These are phyloP conservation scores for Comarum palustre DNA, from an alignment of 306 rosid genomes.

Conservation along the genomic window DNA sequence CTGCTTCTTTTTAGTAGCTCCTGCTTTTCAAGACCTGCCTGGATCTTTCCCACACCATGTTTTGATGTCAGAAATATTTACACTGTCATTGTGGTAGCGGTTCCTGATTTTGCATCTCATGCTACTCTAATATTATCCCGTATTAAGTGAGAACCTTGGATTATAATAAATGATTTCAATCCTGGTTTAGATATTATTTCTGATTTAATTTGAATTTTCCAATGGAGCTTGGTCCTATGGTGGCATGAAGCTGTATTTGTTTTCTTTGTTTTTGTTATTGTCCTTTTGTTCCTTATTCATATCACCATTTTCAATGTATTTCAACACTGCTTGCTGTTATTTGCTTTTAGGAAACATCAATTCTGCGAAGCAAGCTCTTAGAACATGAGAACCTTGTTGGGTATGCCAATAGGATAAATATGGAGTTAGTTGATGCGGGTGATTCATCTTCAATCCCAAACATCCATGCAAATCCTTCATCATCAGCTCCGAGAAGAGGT, in stretches of 20 bases:
- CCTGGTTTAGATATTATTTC: not conserved
- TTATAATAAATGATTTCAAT: not conserved
- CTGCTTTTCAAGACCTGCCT: not conserved
- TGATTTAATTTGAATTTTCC: not conserved
- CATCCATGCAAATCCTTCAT: slow-evolving; percentile 40
- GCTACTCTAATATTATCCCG: not conserved
- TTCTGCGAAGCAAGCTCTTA: slow-evolving; percentile 56
- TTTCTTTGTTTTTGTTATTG: not conserved
- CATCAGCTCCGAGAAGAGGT: slow-evolving; percentile 59
- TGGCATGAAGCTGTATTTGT: not conserved
- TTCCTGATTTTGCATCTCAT: not conserved
- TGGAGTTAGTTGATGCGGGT: slow-evolving; percentile 48
- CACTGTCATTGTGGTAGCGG: not conserved
- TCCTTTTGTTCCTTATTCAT: not conserved
- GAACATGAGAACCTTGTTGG: slow-evolving; percentile 71
- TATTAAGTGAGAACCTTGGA: not conserved
- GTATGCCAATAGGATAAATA: slow-evolving; percentile 59
- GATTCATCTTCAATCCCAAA: slow-evolving; percentile 46
- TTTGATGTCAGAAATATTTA: not conserved
- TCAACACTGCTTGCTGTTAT: slow-evolving; percentile 25
- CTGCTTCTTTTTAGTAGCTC: not conserved
- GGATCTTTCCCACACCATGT: not conserved
- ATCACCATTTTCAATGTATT: not conserved
- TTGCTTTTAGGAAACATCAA: slow-evolving; percentile 71
- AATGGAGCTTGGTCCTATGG: not conserved